Evolutionary conservation across 345 rosid species (phyloP), one percentile per base, ranked within the genome.

Genomic region (Psidium friedrichsthalianum): DNA sequence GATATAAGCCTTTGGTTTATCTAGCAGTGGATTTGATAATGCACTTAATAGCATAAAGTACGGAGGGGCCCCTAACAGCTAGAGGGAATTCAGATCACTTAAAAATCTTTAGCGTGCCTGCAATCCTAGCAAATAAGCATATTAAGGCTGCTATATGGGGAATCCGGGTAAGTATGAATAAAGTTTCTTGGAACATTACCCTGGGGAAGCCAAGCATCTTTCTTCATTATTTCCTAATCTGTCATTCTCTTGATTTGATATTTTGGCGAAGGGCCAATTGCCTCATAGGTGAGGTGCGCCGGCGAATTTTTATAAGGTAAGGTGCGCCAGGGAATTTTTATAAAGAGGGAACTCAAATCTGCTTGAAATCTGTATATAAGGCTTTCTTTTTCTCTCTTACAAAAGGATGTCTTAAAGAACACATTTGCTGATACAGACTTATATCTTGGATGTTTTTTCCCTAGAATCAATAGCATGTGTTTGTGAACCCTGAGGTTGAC

Each of bases 141-240:
- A 83, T 88, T 91, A 90, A 94, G 94, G 93, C 94, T 93, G 94
- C 90, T 90, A 86, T 40, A 83, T 56, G 90, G 93, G 92, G 98
- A 94, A 94, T 93, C 96, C 92, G 93, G 90, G 90, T 90, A 92
- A 84, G 91, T 89, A 95, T 91, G 91, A 83, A 86, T 86, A 87
- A 42, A 25, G 59, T 8, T 32, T 69, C 78, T 69, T 8, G 87
- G 91, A 91, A 90, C 89, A 92, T 82, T 86, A 86, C 91, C 93
- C 88, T 90, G 90, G 87, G 87, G 95, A 93, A 96, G 96, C 91
- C 94, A 95, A 93, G 95, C 89, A 93, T 95, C 95, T 91, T 92
- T 93, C 88, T 87, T 85, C 40, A 18, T 8, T 69, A 69, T 69
- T 16, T 69, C 78, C 47, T 64, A 32, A 64, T 20, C 78, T 89